Evolutionary conservation across 1,284 basidiomycete species (phyloP).

Genomic region (Boletellus sp.): DNA sequence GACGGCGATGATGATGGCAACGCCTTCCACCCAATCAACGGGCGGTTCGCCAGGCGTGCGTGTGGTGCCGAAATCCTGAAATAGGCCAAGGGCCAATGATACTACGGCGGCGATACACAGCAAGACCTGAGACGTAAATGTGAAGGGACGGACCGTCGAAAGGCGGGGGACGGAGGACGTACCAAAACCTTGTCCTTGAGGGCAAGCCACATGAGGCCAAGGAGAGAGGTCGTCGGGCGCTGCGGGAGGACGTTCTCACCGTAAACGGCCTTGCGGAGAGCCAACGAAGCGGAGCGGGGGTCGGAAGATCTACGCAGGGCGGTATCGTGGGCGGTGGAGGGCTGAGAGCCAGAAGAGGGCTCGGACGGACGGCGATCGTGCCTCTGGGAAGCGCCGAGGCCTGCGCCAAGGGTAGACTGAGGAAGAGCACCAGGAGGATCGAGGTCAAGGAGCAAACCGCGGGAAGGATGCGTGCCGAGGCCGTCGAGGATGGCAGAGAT

Average conservation of each 20-base stretch:
- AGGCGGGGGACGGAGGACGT: slow-evolving; percentile 39
- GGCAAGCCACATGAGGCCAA: slow-evolving; percentile 90
- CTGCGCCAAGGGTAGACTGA: slow-evolving; percentile 32
- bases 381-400: slow-evolving; percentile 37
- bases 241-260: slow-evolving; percentile 82
- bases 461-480: slow-evolving; percentile 67
- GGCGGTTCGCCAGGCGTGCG: slow-evolving; percentile 57
- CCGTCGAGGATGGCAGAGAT: slow-evolving; percentile 62
- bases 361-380: slow-evolving; percentile 33
- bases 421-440: slow-evolving; percentile 4
- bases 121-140: slow-evolving; percentile 57
- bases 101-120: slow-evolving; percentile 89
- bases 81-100: slow-evolving; percentile 91
- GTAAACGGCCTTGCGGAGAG: slow-evolving; percentile 71
- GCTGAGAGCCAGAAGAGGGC: slow-evolving; percentile 41
- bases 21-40: slow-evolving; percentile 97
- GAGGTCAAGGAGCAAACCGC: slow-evolving; percentile 42
- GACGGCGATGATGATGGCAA: slow-evolving; percentile 92
- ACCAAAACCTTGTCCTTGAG: slow-evolving; percentile 94
- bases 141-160: slow-evolving; percentile 4
- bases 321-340: slow-evolving; percentile 37
- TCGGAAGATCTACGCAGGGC: slow-evolving; percentile 8
- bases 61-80: slow-evolving; percentile 83
- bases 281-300: slow-evolving; percentile 53
- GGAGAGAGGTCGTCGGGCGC: slow-evolving; percentile 75